Evolutionary conservation across 2,329 filamentous ascomycete genomes (phyloP).

Genomic region (Penicillium corylophilum): DNA sequence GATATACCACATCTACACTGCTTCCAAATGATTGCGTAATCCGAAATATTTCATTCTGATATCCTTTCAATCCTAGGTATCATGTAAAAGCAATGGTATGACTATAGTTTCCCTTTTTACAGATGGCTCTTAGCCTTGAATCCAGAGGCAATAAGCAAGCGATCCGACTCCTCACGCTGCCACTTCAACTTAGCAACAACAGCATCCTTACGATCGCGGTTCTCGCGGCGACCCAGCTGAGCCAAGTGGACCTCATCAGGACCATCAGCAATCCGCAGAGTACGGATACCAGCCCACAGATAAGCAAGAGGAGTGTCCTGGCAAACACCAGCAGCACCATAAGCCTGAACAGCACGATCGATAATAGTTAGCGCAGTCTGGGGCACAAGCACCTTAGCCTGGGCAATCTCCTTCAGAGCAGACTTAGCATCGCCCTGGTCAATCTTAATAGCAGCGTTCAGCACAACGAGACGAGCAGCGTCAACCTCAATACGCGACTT

Average conservation of each 20-base stretch:
- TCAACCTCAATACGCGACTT: conserved; percentile 92
- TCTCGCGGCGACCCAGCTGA: conserved; percentile 57
- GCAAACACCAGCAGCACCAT: conserved; percentile 84
- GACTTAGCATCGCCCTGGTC: conserved; percentile 85
- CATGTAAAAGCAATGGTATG: background rate
- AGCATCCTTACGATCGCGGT: conserved; percentile 49
- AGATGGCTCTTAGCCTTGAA: conserved; percentile 39
- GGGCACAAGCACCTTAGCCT: conserved; percentile 91
- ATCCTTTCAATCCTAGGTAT: background rate
- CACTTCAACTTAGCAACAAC: conserved; percentile 43
- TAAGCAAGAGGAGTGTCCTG: conserved; percentile 90
- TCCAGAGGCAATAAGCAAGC: conserved; percentile 37
- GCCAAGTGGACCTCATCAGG: conserved; percentile 90
- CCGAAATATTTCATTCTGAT: background rate
- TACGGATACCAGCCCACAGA: conserved; percentile 79
- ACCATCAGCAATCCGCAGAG: conserved; percentile 83
- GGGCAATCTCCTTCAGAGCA: conserved; percentile 87
- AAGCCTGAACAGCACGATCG: conserved; percentile 90
- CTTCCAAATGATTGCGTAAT: background rate
- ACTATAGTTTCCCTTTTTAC: conserved; percentile 17
- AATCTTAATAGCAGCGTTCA: conserved; percentile 94
- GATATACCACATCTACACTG: background rate
- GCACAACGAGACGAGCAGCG: conserved; percentile 80
- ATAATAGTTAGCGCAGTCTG: conserved; percentile 80
- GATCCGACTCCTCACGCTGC: conserved; percentile 42